These are phyloP conservation scores for Sungouiozyma ichnusensis DNA, from an alignment of 805 yeast genomes.

Conservation along the genomic window DNA sequence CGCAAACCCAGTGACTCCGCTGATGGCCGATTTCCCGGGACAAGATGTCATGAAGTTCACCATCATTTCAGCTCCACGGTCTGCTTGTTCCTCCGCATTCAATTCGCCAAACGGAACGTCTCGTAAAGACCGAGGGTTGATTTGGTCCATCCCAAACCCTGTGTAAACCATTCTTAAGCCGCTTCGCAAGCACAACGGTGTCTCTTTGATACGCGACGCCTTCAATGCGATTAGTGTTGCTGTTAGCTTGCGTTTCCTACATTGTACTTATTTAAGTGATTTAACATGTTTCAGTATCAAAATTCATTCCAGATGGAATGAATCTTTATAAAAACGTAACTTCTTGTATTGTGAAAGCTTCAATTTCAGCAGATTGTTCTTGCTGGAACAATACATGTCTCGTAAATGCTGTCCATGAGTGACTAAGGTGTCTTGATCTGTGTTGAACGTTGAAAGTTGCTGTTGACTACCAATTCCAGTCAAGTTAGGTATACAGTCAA, in stretches of 20 bases:
- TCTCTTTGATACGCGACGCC: no score
- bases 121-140: constrained; percentile 30
- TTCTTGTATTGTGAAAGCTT: constrained; percentile 19
- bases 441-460: no score
- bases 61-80: constrained; percentile 76
- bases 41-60: constrained; percentile 81
- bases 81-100: constrained; percentile 90
- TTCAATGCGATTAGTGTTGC: no score
- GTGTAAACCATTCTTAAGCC: constrained; percentile 35
- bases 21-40: constrained; percentile 85
- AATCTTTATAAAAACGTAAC: constrained; percentile 18
- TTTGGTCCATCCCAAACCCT: constrained; percentile 35
- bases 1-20: constrained; percentile 90
- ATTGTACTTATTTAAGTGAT: not conserved
- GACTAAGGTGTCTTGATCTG: constrained; percentile 3
- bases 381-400: constrained; percentile 12
- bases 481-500: not conserved
- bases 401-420: constrained; percentile 10
- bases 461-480: no score
- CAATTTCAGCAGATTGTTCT: constrained; percentile 9
- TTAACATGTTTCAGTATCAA: not conserved
- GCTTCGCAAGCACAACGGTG: no score
- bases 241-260: no score
- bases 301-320: constrained; percentile 15
- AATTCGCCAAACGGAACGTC: constrained; percentile 51